A percentile compares a stretch with the other conserved stretches of the same genome.
Conservation (phyloP, 192 early-diverging fungal genomes). For the Coemansia sp. region DNA sequence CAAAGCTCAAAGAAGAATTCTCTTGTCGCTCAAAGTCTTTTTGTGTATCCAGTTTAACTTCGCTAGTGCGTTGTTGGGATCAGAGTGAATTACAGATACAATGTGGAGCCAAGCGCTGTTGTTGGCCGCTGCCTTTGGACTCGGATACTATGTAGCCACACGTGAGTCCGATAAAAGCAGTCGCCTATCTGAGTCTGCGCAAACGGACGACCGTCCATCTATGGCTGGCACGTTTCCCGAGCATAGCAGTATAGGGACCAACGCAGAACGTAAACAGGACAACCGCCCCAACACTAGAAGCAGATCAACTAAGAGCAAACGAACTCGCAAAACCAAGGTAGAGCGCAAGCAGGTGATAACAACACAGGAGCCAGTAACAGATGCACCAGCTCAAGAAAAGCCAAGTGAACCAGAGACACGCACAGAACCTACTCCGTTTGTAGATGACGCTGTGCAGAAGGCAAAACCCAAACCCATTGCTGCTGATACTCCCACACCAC, state of each 20-base stretch:
- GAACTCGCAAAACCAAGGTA: slow-evolving; percentile 6
- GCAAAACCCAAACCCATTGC: background rate
- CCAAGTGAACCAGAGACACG: background rate
- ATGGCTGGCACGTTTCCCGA: slow-evolving; percentile 23
- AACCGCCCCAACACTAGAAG: slow-evolving; percentile 1
- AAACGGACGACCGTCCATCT: background rate
- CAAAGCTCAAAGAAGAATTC: background rate
- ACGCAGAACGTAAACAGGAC: background rate
- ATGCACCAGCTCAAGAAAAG: background rate
- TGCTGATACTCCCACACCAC: background rate
- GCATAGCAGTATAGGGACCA: background rate
- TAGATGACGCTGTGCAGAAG: background rate
- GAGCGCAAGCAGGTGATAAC: slow-evolving; percentile 2
- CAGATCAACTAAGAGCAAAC: slow-evolving; percentile 6
- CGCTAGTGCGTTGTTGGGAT: background rate
- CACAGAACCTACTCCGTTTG: background rate
- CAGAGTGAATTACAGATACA: background rate
- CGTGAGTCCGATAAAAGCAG: slow-evolving; percentile 1
- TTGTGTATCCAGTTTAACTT: background rate
- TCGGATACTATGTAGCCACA: slow-evolving; percentile 35
- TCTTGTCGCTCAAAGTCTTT: background rate
- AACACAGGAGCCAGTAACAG: background rate
- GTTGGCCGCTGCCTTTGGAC: slow-evolving; percentile 20
- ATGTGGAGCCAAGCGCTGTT: slow-evolving; percentile 32
- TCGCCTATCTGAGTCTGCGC: background rate